phyloP scores from a whole-genome alignment of 2,329 filamentous ascomycete species.

The Alternaria panax region DNA sequence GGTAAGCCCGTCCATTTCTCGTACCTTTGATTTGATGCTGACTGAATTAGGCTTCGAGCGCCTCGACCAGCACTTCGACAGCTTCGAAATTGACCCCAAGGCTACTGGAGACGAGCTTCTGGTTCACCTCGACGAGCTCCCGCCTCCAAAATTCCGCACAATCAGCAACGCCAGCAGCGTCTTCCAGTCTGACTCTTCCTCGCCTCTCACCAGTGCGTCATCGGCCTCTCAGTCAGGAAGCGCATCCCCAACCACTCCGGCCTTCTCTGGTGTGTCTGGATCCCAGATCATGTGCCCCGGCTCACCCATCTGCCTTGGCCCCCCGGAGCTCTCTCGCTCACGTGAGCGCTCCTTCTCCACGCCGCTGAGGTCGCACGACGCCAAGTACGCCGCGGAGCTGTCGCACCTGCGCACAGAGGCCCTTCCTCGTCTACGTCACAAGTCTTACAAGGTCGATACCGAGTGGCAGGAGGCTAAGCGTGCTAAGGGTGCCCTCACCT shows the following conservation, averaged over 20 bases:
- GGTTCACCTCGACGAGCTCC: conserved; percentile 35
- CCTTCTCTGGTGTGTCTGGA: conserved; percentile 17
- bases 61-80: conserved; percentile 36
- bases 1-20: conserved; percentile 37
- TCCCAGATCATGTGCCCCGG: conserved; percentile 34
- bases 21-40: conserved; percentile 18
- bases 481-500: conserved; percentile 31
- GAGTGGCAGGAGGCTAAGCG: conserved; percentile 46
- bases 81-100: conserved; percentile 24
- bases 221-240: conserved; percentile 36
- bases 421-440: conserved; percentile 55
- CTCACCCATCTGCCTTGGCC: conserved; percentile 43
- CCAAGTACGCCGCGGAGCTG: conserved; percentile 46
- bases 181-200: conserved; percentile 35
- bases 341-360: conserved; percentile 45
- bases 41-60: conserved; percentile 40
- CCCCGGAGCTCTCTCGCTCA: conserved; percentile 20
- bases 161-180: conserved; percentile 43
- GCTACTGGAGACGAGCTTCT: conserved; percentile 32
- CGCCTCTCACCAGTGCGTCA: conserved; percentile 34
- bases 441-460: conserved; percentile 43
- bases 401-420: conserved; percentile 50
- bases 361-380: conserved; percentile 44
- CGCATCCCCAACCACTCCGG: conserved; percentile 31
- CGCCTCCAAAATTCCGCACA: conserved; percentile 34